Evolutionary conservation across 164 flowering plant species (phyloP), one percentile per base, ranked within the genome.

Genomic region (Tinospora cordifolia): DNA sequence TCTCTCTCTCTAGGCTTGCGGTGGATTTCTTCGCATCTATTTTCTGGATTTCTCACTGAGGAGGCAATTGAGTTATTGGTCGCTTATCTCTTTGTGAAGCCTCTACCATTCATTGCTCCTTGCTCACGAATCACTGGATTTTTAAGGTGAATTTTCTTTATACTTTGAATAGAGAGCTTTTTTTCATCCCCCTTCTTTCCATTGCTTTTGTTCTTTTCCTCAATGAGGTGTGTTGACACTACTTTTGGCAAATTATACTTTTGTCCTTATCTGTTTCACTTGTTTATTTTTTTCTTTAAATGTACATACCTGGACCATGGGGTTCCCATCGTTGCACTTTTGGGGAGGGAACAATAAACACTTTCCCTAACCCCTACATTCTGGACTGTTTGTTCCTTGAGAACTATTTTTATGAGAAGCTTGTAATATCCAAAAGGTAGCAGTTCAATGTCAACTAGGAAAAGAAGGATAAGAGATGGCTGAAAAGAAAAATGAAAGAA

Each of bases 11-110:
- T 72, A 94, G 99, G 89, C 90, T 94, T 81, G 99, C 97, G 98
- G 66, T 94, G 99, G 99, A 84, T 88, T 73, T 77, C 96, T 78
- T 88, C 99, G 13, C 99, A 94, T 83, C 83, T 94, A n/a, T 89
- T 94, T 76, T 94, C 99, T 21, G 77, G 85, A 36, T 80, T 78
- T 78, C 77, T 94, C 75, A 75, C 60, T 22, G 97, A 87, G 75
- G 99, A 92, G 80, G 91, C 90, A 66, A 73, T 92, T 77, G 99
- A 94, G 74, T 83, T 94, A 58, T 75, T 94, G 84, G 98, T 90
- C 57, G 97, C 99, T 27, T 71, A 84, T 76, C 81, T 92, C 64
- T 94, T 94, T 83, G 40, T 87, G 81, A 84, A 81, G 72, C 92
- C 95, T 73, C 79, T 81, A 69, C 99, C 99, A 65, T 92, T 88